Conservation (phyloP, 306 rosid genomes). For the Mucuna pruriens region DNA sequence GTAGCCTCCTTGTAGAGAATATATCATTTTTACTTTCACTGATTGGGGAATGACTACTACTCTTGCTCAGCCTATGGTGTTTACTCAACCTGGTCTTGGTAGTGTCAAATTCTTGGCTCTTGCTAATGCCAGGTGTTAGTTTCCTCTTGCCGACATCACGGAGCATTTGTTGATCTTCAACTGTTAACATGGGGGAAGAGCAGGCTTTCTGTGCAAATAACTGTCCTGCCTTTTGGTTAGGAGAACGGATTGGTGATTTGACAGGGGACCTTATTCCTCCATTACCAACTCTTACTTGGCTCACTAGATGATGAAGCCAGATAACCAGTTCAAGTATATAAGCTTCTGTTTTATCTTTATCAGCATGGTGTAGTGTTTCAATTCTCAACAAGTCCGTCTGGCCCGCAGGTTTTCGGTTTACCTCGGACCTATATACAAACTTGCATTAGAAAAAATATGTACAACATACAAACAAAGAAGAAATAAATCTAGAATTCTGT, state of each 20-base stretch:
- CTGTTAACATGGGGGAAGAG: constrained; percentile 71
- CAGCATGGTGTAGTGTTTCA: constrained; percentile 94
- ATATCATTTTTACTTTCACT: constrained; percentile 61
- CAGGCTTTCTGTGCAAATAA: constrained; percentile 50
- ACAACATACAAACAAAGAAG: constrained; percentile 9
- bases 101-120: constrained; percentile 91
- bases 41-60: constrained; percentile 88
- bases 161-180: constrained; percentile 96
- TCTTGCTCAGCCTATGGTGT: constrained; percentile 85
- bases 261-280: constrained; percentile 89
- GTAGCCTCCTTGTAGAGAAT: constrained; percentile 66
- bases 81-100: constrained; percentile 72
- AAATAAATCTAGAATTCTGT: constrained; percentile 18
- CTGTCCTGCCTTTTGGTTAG: constrained; percentile 59
- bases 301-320: constrained; percentile 91
- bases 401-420: constrained; percentile 69
- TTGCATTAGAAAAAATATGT: constrained; percentile 13
- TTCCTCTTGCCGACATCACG: constrained; percentile 79
- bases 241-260: constrained; percentile 84
- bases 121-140: constrained; percentile 89
- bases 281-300: constrained; percentile 72
- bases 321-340: constrained; percentile 89
- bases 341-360: constrained; percentile 77
- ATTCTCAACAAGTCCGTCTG: constrained; percentile 82
- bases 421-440: constrained; percentile 74